phyloP scores from a whole-genome alignment of 106 monocot genomes.

The Agapanthus africanus region DNA sequence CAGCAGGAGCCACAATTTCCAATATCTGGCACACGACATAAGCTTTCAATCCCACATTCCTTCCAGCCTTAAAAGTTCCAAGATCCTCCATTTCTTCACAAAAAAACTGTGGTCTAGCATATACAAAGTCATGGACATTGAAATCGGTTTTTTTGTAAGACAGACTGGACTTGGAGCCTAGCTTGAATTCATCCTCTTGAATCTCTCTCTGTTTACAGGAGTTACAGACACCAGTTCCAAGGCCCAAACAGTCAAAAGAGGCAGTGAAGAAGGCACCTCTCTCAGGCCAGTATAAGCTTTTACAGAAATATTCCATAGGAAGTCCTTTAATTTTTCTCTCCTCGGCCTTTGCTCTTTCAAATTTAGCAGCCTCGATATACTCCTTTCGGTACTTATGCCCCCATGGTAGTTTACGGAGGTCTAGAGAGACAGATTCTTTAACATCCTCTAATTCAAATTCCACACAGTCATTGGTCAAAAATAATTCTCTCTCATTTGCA shows the following conservation, averaged over 20 bases:
- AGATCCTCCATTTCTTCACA: conserved; percentile 34
- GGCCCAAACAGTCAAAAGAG: conserved; percentile 50
- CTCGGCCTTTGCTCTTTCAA: conserved; percentile 60
- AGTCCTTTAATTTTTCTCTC: conserved; percentile 85
- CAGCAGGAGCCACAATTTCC: conserved; percentile 30
- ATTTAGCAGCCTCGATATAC: conserved; percentile 37
- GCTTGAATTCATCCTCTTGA: conserved; percentile 33
- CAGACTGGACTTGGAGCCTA: conserved; percentile 39
- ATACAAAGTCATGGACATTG: conserved; percentile 66
- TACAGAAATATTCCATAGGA: conserved; percentile 70
- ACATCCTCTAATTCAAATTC: conserved; percentile 68
- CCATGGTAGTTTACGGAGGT: conserved; percentile 50
- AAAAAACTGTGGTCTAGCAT: conserved; percentile 60
- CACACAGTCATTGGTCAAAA: conserved; percentile 72
- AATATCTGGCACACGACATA: conserved; percentile 72
- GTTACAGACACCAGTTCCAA: conserved; percentile 76
- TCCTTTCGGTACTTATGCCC: conserved; percentile 72
- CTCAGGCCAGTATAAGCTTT: conserved; percentile 84
- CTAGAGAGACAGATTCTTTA: conserved; percentile 59
- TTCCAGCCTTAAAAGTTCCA: conserved; percentile 72
- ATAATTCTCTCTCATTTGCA: conserved; percentile 85
- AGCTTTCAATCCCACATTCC: conserved; percentile 85
- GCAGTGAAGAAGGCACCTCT: conserved; percentile 71
- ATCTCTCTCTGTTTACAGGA: conserved; percentile 55
- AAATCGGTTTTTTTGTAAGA: conserved; percentile 57